Conservation (phyloP, 139 green algal species). For the Mychonastes homosphaera region DNA sequence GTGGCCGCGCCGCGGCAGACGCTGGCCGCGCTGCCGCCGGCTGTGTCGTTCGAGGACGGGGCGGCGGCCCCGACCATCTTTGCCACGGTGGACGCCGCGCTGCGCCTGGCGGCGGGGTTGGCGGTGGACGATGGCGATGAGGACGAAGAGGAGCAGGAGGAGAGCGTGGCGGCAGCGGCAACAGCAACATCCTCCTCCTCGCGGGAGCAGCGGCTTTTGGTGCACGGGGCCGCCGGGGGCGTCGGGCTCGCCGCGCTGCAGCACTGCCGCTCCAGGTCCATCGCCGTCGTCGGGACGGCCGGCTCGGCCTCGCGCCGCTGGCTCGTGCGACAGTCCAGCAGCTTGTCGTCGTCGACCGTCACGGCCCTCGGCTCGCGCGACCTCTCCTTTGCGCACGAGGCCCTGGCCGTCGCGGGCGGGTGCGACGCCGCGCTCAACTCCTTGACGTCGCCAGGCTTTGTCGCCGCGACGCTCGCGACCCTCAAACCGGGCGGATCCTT, state of each 20-base stretch:
- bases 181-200: too few relatives aligned
- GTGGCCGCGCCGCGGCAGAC: slow-evolving; percentile 32
- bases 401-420: slow-evolving; percentile 8
- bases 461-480: slow-evolving; percentile 47
- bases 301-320: slow-evolving; percentile 56
- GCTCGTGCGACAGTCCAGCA: too few relatives aligned
- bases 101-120: slow-evolving; percentile 22
- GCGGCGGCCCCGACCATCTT: slow-evolving; percentile 51
- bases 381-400: slow-evolving; percentile 43
- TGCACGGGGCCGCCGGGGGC: slow-evolving; percentile 50
- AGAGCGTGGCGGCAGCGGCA: too few relatives aligned
- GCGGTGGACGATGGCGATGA: slow-evolving; percentile 19
- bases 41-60: slow-evolving; percentile 47
- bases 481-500: slow-evolving; percentile 41
- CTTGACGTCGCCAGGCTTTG: slow-evolving; percentile 70
- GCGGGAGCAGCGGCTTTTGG: slow-evolving; percentile 34
- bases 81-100: slow-evolving; percentile 36
- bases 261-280: slow-evolving; percentile 23
- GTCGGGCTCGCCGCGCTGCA: slow-evolving; percentile 64
- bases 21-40: slow-evolving; percentile 45
- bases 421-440: slow-evolving; percentile 49
- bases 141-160: too few relatives aligned
- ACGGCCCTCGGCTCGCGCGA: slow-evolving; percentile 47
- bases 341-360: slow-evolving; percentile 31
- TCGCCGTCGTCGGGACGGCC: slow-evolving; percentile 48